Evolutionary conservation across 768 basidiomycete species (phyloP), one percentile per base, ranked within the genome.

Genomic region (Pleurotus eryngii): DNA sequence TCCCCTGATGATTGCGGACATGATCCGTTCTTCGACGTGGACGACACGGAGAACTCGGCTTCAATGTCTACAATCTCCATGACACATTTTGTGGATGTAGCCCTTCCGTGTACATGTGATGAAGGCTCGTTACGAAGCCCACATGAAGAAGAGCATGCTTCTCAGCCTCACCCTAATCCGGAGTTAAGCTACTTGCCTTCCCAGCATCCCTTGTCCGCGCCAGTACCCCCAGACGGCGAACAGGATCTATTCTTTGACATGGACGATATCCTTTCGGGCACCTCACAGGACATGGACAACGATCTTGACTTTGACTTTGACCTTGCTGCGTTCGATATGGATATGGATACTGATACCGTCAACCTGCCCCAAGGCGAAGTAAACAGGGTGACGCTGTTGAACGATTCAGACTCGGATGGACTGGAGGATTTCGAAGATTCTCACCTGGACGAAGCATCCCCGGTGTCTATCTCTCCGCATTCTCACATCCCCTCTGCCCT

Each of bases 331-430:
- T 54, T 54, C 18, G 51, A 54, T 26, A 54, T 54, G 51, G 51
- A 39, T 42, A 38, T 54, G 51, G 51, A 39, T 42, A 37, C 38
- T 26, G 51, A 53, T 54, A 11, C 9, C 30, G 42, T 4, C 37
- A 20, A 26, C 38, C 5, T 38, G 51, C n/a, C 27, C 46, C 47
- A 45, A 42, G 47, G 46, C 24, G 63, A 62, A 49, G 51, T 55
- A 26, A 61, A 64, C 17, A 22, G 2, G 30, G 30, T 64, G 46
- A 51, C 46, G 57, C 61, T 64, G 46, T 59, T 60, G 40, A 61
- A 59, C 27, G 60, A 57, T 22, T 38, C 24, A 40, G 51, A 46
- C 42, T 54, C 56, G 43, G 57, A 61, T 42, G 46, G 42, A 35
- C 60, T 57, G 42, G 58, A 56, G 35, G 55, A 27, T 15, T 57